Percentiles rank a stretch among this genome's conserved stretches.
Evolutionary conservation across 164 flowering plant species (phyloP).

Genomic region (Piper longum): DNA sequence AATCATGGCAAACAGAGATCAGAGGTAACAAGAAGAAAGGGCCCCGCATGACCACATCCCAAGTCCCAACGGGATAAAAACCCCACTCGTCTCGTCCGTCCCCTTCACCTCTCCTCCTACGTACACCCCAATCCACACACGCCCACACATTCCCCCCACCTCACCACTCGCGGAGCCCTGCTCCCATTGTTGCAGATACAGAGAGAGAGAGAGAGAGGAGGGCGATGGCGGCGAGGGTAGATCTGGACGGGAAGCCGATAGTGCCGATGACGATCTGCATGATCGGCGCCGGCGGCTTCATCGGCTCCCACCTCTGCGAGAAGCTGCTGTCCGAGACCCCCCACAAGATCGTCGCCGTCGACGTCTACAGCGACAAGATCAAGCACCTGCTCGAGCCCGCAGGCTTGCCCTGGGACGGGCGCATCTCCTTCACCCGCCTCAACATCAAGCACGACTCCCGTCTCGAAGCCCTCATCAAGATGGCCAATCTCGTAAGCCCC

Average conservation of each 20-base stretch:
- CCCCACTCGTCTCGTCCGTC: too few relatives aligned
- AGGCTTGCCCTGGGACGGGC: slow-evolving; percentile 34
- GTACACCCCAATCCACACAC: too few relatives aligned
- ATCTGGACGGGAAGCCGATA: slow-evolving; percentile 22
- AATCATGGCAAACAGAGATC: too few relatives aligned
- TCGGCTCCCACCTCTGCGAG: slow-evolving; percentile 28
- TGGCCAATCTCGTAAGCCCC: slow-evolving; percentile 63
- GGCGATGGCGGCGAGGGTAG: slow-evolving; percentile 2
- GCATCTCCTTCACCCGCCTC: slow-evolving; percentile 81
- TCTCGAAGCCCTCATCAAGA: slow-evolving; percentile 85
- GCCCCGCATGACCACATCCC: too few relatives aligned
- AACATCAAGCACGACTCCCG: slow-evolving; percentile 92
- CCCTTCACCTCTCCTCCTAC: too few relatives aligned
- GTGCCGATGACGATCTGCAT: slow-evolving; percentile 17
- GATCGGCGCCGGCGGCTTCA: slow-evolving; percentile 26
- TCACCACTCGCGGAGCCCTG: too few relatives aligned
- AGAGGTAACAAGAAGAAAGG: too few relatives aligned
- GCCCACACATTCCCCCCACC: too few relatives aligned
- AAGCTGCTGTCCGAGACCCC: slow-evolving; percentile 14
- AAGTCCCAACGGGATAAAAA: too few relatives aligned
- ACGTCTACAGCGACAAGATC: slow-evolving; percentile 22
- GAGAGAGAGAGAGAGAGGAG: too few relatives aligned
- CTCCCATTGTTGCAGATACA: too few relatives aligned
- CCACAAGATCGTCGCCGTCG: slow-evolving; percentile 17
- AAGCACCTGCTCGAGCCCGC: slow-evolving; percentile 1